phyloP scores from a whole-genome alignment of 768 basidiomycete species.

The Tulasnella sp. region DNA sequence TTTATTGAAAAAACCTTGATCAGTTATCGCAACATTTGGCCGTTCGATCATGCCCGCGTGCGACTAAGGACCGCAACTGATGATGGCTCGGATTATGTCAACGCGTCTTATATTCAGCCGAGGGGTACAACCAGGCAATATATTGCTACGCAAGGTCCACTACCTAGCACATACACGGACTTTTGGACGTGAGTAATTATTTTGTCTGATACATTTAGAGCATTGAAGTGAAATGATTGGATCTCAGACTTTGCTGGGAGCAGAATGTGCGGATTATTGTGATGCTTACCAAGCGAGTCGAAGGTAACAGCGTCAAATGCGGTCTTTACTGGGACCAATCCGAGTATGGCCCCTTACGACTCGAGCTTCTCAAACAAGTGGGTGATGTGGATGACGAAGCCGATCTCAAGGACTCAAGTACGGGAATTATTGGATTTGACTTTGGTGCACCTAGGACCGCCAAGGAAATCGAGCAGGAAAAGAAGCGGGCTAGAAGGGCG shows the following conservation, averaged over 20 bases:
- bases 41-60: constrained; percentile 89
- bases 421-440: constrained; percentile 31
- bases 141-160: constrained; percentile 91
- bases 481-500: constrained; percentile 31
- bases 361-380: constrained; percentile 39
- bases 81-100: constrained; percentile 79
- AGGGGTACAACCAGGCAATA: constrained; percentile 69
- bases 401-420: not conserved
- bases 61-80: constrained; percentile 33
- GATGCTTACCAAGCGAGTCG: constrained; percentile 89
- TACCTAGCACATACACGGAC: constrained; percentile 77
- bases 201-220: too few species aligned
- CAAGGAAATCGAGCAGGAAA: constrained; percentile 10
- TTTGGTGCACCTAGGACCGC: constrained; percentile 29
- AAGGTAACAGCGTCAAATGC: constrained; percentile 81
- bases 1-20: not conserved
- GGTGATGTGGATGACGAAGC: constrained; percentile 25
- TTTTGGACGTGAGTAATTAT: constrained; percentile 77
- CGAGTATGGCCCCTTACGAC: constrained; percentile 54
- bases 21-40: constrained; percentile 95
- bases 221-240: too few species aligned
- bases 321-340: constrained; percentile 67
- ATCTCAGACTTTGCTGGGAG: constrained; percentile 76
- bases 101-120: constrained; percentile 87
- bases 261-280: constrained; percentile 90